phyloP scores from a whole-genome alignment of 495 filamentous ascomycete species.

The Penicillium riverlandense region DNA sequence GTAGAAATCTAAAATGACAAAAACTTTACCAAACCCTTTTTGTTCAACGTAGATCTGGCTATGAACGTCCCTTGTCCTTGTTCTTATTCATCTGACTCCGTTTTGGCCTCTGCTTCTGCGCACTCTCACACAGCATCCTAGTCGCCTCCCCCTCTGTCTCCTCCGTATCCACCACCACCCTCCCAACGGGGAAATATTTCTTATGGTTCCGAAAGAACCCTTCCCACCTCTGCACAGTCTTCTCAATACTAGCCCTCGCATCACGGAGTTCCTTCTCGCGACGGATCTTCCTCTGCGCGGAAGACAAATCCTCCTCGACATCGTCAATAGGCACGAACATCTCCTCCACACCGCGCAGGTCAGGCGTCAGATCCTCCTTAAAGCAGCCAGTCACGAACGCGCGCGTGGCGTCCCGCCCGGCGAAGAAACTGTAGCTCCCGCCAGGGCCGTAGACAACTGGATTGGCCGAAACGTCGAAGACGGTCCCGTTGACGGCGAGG shows the following conservation, averaged over 20 bases:
- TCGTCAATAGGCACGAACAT: constrained; percentile 80
- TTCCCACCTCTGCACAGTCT: constrained; percentile 39
- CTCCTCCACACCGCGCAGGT: constrained; percentile 79
- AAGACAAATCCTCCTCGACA: constrained; percentile 38
- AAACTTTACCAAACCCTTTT: constrained; percentile 25
- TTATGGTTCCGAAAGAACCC: constrained; percentile 69
- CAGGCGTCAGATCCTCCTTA: constrained; percentile 69
- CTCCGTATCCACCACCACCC: constrained; percentile 36
- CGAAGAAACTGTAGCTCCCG: constrained; percentile 81
- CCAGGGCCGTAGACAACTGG: constrained; percentile 78
- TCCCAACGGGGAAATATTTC: constrained; percentile 70
- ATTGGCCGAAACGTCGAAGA: constrained; percentile 86
- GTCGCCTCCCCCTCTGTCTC: constrained; percentile 19
- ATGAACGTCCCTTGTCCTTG: no score
- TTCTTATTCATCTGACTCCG: constrained; percentile 18
- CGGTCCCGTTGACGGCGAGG: constrained; percentile 83
- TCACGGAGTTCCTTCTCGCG: constrained; percentile 44
- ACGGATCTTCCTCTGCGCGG: constrained; percentile 47
- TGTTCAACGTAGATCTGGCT: not conserved
- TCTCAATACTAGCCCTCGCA: constrained; percentile 35
- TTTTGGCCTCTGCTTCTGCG: constrained; percentile 35
- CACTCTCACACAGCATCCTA: constrained; percentile 41
- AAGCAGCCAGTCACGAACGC: constrained; percentile 98
- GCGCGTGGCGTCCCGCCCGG: constrained; percentile 78
- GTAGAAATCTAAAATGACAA: constrained; percentile 27